These are phyloP conservation scores for Sicyos edulis DNA, from an alignment of 306 rosid species.

Conservation along the genomic window DNA sequence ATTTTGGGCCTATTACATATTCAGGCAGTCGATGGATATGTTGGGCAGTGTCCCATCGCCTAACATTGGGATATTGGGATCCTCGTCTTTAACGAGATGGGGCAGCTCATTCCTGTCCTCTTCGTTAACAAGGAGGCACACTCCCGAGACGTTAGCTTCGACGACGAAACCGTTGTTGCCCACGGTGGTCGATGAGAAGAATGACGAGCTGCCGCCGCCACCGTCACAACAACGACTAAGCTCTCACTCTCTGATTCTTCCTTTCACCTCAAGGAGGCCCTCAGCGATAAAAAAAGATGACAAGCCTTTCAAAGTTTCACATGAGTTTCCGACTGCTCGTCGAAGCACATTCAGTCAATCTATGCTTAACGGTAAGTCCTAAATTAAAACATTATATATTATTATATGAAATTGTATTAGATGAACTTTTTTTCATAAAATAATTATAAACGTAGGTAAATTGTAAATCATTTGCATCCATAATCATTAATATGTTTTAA, in stretches of 20 bases:
- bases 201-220: slow-evolving; percentile 9
- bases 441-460: no score
- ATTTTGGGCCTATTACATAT: background rate
- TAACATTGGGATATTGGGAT: slow-evolving; percentile 2
- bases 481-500: no score
- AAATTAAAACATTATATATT: background rate
- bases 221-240: slow-evolving; percentile 28
- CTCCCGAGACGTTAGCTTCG: slow-evolving; percentile 67
- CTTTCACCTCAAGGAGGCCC: slow-evolving; percentile 47
- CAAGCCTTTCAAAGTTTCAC: slow-evolving; percentile 48
- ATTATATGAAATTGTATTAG: no score
- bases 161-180: slow-evolving; percentile 52
- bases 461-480: no score
- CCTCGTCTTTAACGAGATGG: slow-evolving; percentile 30
- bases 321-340: slow-evolving; percentile 50
- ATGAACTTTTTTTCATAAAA: no score
- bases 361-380: slow-evolving; percentile 61
- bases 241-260: slow-evolving; percentile 69
- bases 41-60: slow-evolving; percentile 96
- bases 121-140: slow-evolving; percentile 82
- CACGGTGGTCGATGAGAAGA: slow-evolving; percentile 41
- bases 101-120: slow-evolving; percentile 86
- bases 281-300: slow-evolving; percentile 41
- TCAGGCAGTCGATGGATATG: slow-evolving; percentile 93
- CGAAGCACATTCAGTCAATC: slow-evolving; percentile 77